Evolutionary conservation across 108 stramenopile genomes (phyloP), one percentile per base, ranked within the genome.

Genomic region (Fragilariopsis cylindrus): DNA sequence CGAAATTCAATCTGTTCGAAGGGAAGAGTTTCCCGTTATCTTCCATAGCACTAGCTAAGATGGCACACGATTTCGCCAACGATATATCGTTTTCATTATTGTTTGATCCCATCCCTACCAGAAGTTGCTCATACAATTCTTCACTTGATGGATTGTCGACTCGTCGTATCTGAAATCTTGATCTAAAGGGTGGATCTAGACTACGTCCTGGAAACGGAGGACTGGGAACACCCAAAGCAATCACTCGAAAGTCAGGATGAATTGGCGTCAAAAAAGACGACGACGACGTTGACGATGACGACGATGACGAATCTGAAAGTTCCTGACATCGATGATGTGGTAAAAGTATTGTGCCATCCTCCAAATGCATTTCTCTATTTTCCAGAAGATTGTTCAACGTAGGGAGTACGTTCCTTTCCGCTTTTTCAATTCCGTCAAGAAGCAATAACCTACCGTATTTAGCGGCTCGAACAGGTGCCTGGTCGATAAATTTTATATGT

Each of bases 401-500:
- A 4, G 95, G 93, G 40, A 97, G 79, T 1, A 96, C 94, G 77
- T 94, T 92, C 8, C 95, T 74, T 56, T 92, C 90, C 15, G 92
- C 92, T 53, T 87, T 86, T 62, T 97, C 90, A n/a, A 97, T 57
- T 12, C 93, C 93, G 73, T 97, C 96, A 30, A 97, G 76, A 58
- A 97, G 72, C 2, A 97, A 72, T 3, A 97, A 69, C 7, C 94
- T 79, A 15, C 97, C 97, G 46, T 87, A 48, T 11, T 94, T 75
- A 1, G 97, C 97, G 8, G 97, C 97, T 54, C 88, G 63, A 12
- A 97, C 95, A 0, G 95, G 95, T n/a, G 95, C 86, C 64, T 90
- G 90, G 76, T 93, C 81, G 69, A 74, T 73, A 60, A 85, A 96
- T 48, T 67, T 41, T 52, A 90, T 67, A n/a, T 42, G 11, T 15